Percentiles rank a stretch among this genome's conserved stretches.
Conservation (phyloP, 148 eudicot species). For the Selenicereus undatus region DNA sequence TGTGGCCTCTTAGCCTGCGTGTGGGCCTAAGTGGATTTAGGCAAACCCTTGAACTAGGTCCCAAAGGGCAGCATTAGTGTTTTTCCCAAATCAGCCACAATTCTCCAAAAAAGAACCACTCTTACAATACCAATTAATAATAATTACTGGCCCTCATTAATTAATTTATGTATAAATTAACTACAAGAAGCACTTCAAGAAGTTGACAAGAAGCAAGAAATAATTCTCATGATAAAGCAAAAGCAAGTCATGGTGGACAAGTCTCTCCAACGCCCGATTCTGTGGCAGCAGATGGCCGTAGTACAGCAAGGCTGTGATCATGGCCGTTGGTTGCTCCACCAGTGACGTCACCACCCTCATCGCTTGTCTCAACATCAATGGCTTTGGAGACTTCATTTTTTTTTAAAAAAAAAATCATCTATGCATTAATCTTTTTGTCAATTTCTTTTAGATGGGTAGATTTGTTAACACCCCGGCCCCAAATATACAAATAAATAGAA, state of each 20-base stretch:
- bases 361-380: constrained; percentile 34
- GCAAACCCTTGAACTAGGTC: too few species aligned
- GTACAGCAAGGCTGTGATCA: constrained; percentile 44
- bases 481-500: too few species aligned
- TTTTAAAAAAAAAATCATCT: background rate
- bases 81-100: too few species aligned
- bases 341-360: constrained; percentile 36
- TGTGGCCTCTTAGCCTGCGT: too few species aligned
- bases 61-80: too few species aligned
- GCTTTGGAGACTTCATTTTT: constrained; percentile 26
- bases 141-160: background rate
- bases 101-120: too few species aligned
- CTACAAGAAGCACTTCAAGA: constrained; percentile 59
- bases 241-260: constrained; percentile 47
- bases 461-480: too few species aligned
- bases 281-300: constrained; percentile 52
- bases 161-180: background rate
- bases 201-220: constrained; percentile 41
- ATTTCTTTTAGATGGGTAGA: too few species aligned
- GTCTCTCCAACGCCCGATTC: constrained; percentile 34
- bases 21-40: too few species aligned
- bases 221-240: constrained; percentile 39
- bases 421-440: too few species aligned
- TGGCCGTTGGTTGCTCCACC: constrained; percentile 40
- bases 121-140: too few species aligned